These are phyloP conservation scores for Dactylonectria estremocensis DNA, from an alignment of 2,329 filamentous ascomycete species.

Conservation along the genomic window DNA sequence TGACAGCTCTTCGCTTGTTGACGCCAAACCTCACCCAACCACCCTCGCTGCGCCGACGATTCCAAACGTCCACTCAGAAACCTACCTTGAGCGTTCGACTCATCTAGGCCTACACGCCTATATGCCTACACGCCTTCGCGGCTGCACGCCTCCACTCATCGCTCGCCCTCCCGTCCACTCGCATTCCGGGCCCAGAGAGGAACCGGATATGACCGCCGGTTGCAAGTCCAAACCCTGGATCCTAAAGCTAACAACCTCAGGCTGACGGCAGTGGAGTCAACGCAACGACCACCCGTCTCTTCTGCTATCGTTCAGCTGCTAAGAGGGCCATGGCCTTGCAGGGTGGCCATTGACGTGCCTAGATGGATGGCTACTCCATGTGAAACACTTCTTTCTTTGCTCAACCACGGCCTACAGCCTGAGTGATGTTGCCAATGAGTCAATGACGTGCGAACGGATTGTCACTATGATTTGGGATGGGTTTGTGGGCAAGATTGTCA, in stretches of 20 bases:
- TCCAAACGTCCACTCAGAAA: constrained; percentile 23
- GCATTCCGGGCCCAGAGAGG: constrained; percentile 44
- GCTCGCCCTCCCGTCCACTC: constrained; percentile 31
- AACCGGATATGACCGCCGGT: constrained; percentile 24
- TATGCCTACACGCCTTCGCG: no score
- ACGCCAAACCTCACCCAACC: constrained; percentile 38
- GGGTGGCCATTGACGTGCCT: constrained; percentile 4
- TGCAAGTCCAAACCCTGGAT: not conserved
- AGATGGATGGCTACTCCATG: constrained; percentile 1
- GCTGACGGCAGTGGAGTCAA: not conserved
- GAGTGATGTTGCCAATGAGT: not conserved
- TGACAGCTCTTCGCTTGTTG: constrained; percentile 46
- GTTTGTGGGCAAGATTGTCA: constrained; percentile 9
- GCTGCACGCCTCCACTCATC: not conserved
- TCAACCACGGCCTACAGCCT: not conserved
- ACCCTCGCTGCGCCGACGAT: constrained; percentile 29
- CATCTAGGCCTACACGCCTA: not conserved
- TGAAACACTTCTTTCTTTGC: not conserved
- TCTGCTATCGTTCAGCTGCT: not conserved
- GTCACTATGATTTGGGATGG: not conserved
- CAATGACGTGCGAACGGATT: constrained; percentile 25
- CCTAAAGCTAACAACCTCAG: not conserved
- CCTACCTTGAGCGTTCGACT: no score
- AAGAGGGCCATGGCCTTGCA: not conserved
- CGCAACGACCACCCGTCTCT: not conserved